A percentile compares a stretch with the other conserved stretches of the same genome.
Evolutionary conservation across 768 basidiomycete species (phyloP).

Genomic region (Myochromella boudieri): DNA sequence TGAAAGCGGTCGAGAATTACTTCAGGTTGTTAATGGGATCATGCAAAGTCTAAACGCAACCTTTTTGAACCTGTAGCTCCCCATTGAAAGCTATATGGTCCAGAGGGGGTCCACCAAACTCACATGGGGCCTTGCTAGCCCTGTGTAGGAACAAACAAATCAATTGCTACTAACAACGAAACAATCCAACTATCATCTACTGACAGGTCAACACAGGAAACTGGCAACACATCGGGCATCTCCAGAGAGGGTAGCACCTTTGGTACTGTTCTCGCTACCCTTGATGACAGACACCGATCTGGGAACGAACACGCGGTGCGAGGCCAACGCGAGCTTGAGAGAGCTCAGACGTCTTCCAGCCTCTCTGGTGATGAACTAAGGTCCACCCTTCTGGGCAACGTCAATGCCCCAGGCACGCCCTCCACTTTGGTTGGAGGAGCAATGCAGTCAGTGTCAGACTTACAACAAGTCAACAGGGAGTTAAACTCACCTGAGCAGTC

Average conservation of each 20-base stretch:
- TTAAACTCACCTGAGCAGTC: conserved; percentile 4
- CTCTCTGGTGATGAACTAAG: neutral
- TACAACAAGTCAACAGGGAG: neutral
- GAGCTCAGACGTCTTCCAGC: neutral
- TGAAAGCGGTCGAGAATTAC: conserved; percentile 3
- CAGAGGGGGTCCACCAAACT: conserved; percentile 3
- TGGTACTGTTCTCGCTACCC: neutral
- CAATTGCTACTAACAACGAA: conserved; percentile 2
- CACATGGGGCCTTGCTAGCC: conserved; percentile 2
- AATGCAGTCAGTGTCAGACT: neutral
- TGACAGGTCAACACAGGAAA: neutral
- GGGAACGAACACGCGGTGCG: neutral
- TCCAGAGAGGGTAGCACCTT: neutral
- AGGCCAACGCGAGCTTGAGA: conserved; percentile 1
- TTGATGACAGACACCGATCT: neutral
- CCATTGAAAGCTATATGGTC: neutral
- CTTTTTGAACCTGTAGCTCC: neutral
- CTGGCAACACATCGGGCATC: neutral
- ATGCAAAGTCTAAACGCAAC: neutral
- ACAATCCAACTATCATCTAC: neutral
- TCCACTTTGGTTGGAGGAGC: neutral
- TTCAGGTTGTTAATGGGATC: conserved; percentile 1
- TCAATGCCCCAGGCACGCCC: neutral
- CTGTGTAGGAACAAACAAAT: neutral
- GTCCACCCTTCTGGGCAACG: neutral